phyloP scores from a whole-genome alignment of 306 rosid species.

The Prunus salicina region DNA sequence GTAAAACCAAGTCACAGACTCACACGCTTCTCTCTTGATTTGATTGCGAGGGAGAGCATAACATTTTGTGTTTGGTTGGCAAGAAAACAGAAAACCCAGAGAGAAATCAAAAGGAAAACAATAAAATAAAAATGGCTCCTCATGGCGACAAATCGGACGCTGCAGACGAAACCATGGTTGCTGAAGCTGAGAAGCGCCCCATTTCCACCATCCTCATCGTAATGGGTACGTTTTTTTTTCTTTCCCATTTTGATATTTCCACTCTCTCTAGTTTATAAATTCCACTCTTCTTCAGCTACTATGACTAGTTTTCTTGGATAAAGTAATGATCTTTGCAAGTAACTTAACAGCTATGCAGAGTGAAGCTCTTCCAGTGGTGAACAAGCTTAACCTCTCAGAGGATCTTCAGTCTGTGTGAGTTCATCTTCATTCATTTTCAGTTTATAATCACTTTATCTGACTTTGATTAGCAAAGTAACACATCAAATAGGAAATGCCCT shows the following conservation, averaged over 20 bases:
- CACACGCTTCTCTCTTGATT: neutral
- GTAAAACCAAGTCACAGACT: neutral
- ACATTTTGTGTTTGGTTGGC: neutral
- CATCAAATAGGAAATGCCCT: too few relatives aligned
- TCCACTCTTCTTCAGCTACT: neutral
- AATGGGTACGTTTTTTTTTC: conserved; percentile 40
- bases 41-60: neutral
- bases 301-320: neutral
- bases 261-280: neutral
- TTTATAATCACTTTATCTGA: neutral
- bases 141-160: conserved; percentile 40
- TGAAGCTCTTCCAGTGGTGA: conserved; percentile 84
- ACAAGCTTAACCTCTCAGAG: conserved; percentile 60
- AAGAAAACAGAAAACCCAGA: neutral
- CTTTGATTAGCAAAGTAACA: neutral
- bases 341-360: conserved; percentile 73
- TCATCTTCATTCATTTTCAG: neutral
- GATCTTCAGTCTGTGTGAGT: conserved; percentile 59
- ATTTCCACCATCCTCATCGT: conserved; percentile 66
- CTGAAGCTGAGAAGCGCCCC: conserved; percentile 36
- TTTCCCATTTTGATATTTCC: neutral
- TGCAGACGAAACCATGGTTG: conserved; percentile 40
- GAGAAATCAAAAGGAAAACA: neutral
- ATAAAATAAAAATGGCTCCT: conserved; percentile 34
- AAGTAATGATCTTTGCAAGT: neutral